phyloP scores from a whole-genome alignment of 495 filamentous ascomycete species.

The Bacidia gigantensis region DNA sequence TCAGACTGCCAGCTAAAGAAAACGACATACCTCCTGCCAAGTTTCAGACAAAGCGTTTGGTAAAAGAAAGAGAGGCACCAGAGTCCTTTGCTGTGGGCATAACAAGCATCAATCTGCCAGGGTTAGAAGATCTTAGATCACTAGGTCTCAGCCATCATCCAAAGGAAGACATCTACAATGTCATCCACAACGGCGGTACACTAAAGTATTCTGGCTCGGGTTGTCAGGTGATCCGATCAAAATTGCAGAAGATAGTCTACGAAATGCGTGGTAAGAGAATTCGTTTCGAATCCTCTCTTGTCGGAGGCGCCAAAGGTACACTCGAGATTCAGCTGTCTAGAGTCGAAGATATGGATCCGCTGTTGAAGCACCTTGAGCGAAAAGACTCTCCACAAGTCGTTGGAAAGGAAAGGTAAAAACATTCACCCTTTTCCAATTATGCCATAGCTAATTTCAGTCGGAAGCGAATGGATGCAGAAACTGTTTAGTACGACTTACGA shows the following conservation, averaged over 20 bases:
- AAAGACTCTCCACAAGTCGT: constrained; percentile 8
- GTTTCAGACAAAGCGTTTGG: background rate
- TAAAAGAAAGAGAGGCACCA: background rate
- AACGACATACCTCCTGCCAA: background rate
- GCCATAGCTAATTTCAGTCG: background rate
- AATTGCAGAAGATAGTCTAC: constrained; percentile 16
- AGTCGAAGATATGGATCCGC: constrained; percentile 12
- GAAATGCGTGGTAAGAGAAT: constrained; percentile 23
- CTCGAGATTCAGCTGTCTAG: constrained; percentile 29
- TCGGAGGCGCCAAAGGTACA: constrained; percentile 10
- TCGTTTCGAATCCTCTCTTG: constrained; percentile 23
- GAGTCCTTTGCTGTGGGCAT: background rate
- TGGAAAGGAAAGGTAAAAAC: constrained; percentile 15
- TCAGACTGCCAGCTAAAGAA: no score
- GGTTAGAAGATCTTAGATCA: background rate
- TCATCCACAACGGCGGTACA: background rate
- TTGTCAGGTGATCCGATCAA: constrained; percentile 11
- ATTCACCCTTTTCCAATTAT: background rate
- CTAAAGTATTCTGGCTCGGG: background rate
- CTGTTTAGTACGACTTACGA: no score
- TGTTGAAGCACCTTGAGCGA: constrained; percentile 9
- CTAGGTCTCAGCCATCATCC: constrained; percentile 9
- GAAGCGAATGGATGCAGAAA: no score
- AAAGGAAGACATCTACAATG: background rate
- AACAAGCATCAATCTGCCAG: background rate